Evolutionary conservation across 2,329 filamentous ascomycete genomes (phyloP).

Genomic region (Aspergillus quadricinctus): DNA sequence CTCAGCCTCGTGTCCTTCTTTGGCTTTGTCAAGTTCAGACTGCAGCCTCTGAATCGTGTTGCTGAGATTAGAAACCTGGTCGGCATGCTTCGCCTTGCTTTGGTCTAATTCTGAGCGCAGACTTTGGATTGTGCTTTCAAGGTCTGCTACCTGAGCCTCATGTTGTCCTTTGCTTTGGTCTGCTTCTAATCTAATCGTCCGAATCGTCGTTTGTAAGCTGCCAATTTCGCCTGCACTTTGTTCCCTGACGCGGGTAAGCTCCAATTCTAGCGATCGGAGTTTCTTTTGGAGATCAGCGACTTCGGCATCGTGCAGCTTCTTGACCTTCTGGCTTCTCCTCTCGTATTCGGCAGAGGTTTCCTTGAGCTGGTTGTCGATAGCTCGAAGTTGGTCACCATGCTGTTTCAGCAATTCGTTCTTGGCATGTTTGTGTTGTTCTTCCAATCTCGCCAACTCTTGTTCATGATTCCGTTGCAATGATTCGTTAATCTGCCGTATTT

Average conservation of each 20-base stretch:
- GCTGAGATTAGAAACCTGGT: slow-evolving; percentile 55
- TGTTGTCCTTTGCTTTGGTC: slow-evolving; percentile 55
- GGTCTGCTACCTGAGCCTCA: slow-evolving; percentile 57
- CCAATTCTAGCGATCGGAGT: slow-evolving; percentile 55
- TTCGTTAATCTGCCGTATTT: slow-evolving; percentile 65
- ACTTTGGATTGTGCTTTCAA: slow-evolving; percentile 56
- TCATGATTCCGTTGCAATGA: slow-evolving; percentile 66
- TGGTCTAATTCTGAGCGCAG: slow-evolving; percentile 48
- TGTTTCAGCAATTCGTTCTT: slow-evolving; percentile 41
- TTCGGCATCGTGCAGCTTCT: slow-evolving; percentile 54
- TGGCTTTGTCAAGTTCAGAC: slow-evolving; percentile 32
- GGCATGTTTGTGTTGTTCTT: slow-evolving; percentile 44
- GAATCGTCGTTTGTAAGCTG: slow-evolving; percentile 55
- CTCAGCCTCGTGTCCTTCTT: slow-evolving; percentile 49
- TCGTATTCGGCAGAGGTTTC: slow-evolving; percentile 40
- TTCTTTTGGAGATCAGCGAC: slow-evolving; percentile 59
- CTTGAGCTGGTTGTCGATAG: slow-evolving; percentile 47
- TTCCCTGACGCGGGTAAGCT: slow-evolving; percentile 47
- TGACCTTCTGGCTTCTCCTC: slow-evolving; percentile 32
- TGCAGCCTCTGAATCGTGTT: slow-evolving; percentile 56
- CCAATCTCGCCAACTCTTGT: slow-evolving; percentile 56
- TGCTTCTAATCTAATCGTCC: slow-evolving; percentile 49
- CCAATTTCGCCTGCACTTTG: slow-evolving; percentile 53
- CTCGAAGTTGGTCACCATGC: slow-evolving; percentile 45
- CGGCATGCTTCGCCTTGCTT: slow-evolving; percentile 49